Evolutionary conservation across 2,329 filamentous ascomycete genomes (phyloP), one percentile per base, ranked within the genome.

Genomic region (Diaporthe longicolla): DNA sequence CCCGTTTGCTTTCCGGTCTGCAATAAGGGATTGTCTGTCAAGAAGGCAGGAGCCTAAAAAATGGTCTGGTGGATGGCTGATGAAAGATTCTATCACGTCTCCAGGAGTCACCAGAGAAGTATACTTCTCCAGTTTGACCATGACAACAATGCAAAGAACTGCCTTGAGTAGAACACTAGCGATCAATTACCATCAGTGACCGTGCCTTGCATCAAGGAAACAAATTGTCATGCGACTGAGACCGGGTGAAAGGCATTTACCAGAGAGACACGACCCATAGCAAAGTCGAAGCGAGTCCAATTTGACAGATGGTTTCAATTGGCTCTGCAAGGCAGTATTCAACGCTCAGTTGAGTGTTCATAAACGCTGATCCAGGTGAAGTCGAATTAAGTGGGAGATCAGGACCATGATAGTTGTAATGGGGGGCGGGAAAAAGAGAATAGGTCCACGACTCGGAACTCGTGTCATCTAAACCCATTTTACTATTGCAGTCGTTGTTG

Each of bases 81-180:
- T 66, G 5, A 74, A 74, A 1, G 72, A 74, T 17, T 54, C 72
- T 24, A 74, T 71, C 29, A 52, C 57, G 45, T 74, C 72, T 7
- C 72, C 72, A 3, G 29, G 40, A 35, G 52, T 69, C 13, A 71
- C 43, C 9, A 74, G 66, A 7, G 68, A 58, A 26, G 29, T 40
- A 7, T 65, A 15, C 19, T 32, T 24, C 21, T 50, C 69, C 13
- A 74, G 4, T 21, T 43, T n/a, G 32, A 24, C 35, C 1, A 71
- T 54, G 24, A 73, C 50, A 10, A 69, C 19, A 11, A 72, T 5
- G 10, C 70, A 72, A n/a, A 72, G 21, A 0, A 63, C 32, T 2
- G 15, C 5, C 24, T 50, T 63, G 3, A 72, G 24, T 13, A 63
- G 26, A n/a, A 72, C 4, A 32, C 70, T 63, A 10, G n/a, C 21